Conservation (phyloP, 108 stramenopile species). For the Aurantiochytrium sp. region DNA sequence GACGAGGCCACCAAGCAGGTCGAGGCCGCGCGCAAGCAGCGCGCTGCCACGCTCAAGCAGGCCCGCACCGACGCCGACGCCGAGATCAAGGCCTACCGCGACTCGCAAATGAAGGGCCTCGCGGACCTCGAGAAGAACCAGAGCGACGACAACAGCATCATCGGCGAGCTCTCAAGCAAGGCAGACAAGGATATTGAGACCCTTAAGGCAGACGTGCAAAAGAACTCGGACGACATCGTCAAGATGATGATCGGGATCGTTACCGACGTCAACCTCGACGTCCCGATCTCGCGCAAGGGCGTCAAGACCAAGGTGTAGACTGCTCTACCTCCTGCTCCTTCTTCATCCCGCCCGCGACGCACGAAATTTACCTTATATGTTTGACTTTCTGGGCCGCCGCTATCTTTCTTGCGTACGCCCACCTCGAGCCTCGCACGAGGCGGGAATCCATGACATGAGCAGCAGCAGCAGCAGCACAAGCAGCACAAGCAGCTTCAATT, state of each 20-base stretch:
- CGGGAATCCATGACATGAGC: no score
- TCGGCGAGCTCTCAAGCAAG: not conserved
- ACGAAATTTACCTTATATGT: not conserved
- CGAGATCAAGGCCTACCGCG: constrained; percentile 18
- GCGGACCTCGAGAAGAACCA: not conserved
- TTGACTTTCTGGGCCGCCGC: no score
- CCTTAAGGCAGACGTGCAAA: not conserved
- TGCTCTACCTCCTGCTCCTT: not conserved
- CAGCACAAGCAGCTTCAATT: no score
- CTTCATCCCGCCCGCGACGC: not conserved
- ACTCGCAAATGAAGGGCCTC: not conserved
- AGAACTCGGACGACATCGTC: not conserved
- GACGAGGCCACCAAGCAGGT: constrained; percentile 23
- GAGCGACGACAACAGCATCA: not conserved
- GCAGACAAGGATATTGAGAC: not conserved
- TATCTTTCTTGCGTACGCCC: no score
- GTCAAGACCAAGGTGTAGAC: not conserved
- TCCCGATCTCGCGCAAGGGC: constrained; percentile 20
- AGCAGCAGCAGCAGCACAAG: no score
- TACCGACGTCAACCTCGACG: not conserved
- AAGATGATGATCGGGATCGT: not conserved
- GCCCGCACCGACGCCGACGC: constrained; percentile 3
- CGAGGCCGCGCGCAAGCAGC: constrained; percentile 8
- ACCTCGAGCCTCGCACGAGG: no score
- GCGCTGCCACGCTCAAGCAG: constrained; percentile 1